Base-by-base conservation (phyloP, 208 protist genomes). In the Leptomonas pyrrhocoris region DNA sequence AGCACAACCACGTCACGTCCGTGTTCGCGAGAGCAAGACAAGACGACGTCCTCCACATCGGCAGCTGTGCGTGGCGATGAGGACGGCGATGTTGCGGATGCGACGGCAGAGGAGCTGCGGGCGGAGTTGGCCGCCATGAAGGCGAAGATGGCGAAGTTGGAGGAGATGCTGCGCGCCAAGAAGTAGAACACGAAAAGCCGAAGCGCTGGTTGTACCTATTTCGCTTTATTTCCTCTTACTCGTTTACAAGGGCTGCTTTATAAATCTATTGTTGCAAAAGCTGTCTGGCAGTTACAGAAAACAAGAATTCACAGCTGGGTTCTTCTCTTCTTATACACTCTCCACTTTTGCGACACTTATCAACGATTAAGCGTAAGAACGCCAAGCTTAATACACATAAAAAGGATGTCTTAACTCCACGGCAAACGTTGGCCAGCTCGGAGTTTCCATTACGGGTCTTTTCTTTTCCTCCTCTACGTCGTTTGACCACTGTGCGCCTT, bases 111-210 rank as follows among this genome's bases (percentile, higher is more conserved):
- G 40, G 64, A 71, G 8, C 49, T 94, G 27, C 76, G 82, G 6
- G 40, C 61, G 19, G 64, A 87, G 62, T 74, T 94, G 40, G 75
- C 86, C 0, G 61, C 49, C 9, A 86, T 94, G 89, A 79, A 81
- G 65, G 36, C 51, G 51, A 69, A 88, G 58, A 68, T 94, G 58
- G 80, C 59, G n/a, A 57, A 50, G 30, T 67, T 94, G 57, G 89
- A 94, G 46, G 62, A 80, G 46, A 61, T 79, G 13, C 70, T 94
- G 27, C 53, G 72, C 18, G 30, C 66, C 21, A 84, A 81, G 45
- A 42, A 74, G 36, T 76, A 60, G 57, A 40, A 27, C 36, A 49
- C 18, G 19, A 23, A 63, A 49, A 21, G 23, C 9, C 16, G 30
- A 40, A 13, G n/a, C n/a, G n/a, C n/a, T n/a, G n/a, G n/a, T n/a